Percentiles rank a stretch among this genome's conserved stretches.
Conservation (phyloP, 306 rosid genomes). For the Dalbergia cochinchinensis region DNA sequence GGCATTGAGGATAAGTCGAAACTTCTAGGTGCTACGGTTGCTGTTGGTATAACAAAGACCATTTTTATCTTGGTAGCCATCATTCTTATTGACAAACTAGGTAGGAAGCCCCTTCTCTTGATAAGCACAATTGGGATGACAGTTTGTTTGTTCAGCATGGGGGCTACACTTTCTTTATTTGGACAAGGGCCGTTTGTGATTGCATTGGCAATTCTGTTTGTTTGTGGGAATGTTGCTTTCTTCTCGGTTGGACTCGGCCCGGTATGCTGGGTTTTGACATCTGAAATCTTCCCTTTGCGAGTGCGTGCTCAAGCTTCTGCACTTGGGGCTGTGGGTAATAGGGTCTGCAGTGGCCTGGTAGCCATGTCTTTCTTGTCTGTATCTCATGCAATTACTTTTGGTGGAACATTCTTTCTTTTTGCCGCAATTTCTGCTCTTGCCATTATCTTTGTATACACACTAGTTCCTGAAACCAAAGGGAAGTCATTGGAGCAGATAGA, state of each 20-base stretch:
- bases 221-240: slow-evolving; percentile 96
- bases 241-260: slow-evolving; percentile 95
- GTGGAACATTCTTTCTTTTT: slow-evolving; percentile 81
- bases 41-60: slow-evolving; percentile 90
- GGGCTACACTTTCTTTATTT: slow-evolving; percentile 57
- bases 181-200: slow-evolving; percentile 63
- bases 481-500: slow-evolving; percentile 94
- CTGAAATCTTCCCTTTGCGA: slow-evolving; percentile 89
- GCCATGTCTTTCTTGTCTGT: slow-evolving; percentile 95
- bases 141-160: slow-evolving; percentile 73
- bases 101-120: slow-evolving; percentile 87
- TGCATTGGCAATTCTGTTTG: slow-evolving; percentile 65
- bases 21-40: slow-evolving; percentile 87
- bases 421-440: slow-evolving; percentile 75
- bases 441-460: slow-evolving; percentile 64
- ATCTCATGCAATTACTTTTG: slow-evolving; percentile 62
- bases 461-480: slow-evolving; percentile 93
- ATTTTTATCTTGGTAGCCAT: slow-evolving; percentile 79
- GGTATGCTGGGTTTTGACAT: slow-evolving; percentile 90
- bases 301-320: slow-evolving; percentile 93
- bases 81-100: slow-evolving; percentile 75
- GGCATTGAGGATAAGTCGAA: slow-evolving; percentile 72
- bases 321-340: slow-evolving; percentile 84
- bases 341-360: slow-evolving; percentile 85
- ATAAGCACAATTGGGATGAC: slow-evolving; percentile 96